Base-by-base conservation (phyloP, 2,329 filamentous ascomycete genomes). In the Monilinia fructigena region DNA sequence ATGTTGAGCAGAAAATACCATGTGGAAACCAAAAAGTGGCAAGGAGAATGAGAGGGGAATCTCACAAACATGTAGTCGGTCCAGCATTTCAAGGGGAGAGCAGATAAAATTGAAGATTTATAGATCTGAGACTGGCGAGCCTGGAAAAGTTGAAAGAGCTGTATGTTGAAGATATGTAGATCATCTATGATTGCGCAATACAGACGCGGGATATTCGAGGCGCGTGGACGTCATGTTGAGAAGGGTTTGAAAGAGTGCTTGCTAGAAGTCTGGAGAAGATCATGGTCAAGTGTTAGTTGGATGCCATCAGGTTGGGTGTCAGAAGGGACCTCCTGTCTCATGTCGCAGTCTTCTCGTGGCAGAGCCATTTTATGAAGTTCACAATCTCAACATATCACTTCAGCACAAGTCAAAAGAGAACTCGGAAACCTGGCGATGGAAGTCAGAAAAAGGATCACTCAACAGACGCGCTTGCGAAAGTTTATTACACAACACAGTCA, bases 391-490 rank as follows among this genome's bases (percentile, higher is more conserved):
- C 4, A 26, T 20, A 50, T 61, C 58, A 61, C 47, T 61, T 38
- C 4, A 47, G 10, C 11, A 18, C 2, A 50, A 20, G 4, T 2
- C 20, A 40, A 26, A n/a, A 11, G 4, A 31, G 8, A 20, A 38
- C 38, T 14, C 10, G 35, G 45, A 26, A 48, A 45, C 38, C 5
- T 18, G 20, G 20, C 5, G 18, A 26, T 12, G 16, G 10, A 16
- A 47, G 28, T 18, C 8, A 38, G 58, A 23, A 50, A 50, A 20
- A 26, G 16, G n/a, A 1, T 50, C 1, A 40, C 14, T 40, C 12
- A 18, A 50, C 28, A 50, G 7, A 38, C 58, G 58, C 58, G 58
- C 45, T 61, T 50, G 58, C 58, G 31, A 40, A 18, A 14, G 5
- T 16, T 50, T n/a, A 4, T 20, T 50, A 20, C 10, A 61, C 14